Percentiles rank a stretch among this genome's conserved stretches.
Conservation (phyloP, 1,139 yeast species). For the Nakaseomyces kungkrabaensis region DNA sequence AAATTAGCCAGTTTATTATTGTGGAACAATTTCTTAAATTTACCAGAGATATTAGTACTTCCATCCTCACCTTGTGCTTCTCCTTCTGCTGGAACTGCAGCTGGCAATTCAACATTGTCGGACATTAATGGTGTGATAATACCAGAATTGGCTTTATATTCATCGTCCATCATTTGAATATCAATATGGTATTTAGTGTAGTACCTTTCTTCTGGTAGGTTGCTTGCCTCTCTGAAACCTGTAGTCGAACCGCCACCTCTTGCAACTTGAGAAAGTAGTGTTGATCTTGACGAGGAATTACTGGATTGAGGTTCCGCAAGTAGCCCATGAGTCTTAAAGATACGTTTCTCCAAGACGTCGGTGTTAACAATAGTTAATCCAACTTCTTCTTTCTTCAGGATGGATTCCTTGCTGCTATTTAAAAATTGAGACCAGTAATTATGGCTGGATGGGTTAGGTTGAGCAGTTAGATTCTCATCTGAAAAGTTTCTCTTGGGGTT, state of each 20-base stretch:
- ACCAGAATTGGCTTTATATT: slow-evolving; percentile 6
- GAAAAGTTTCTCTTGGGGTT: background rate
- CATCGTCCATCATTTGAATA: slow-evolving; percentile 12
- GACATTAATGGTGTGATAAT: slow-evolving; percentile 1
- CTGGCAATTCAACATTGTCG: slow-evolving; percentile 3
- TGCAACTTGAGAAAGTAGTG: slow-evolving; percentile 41
- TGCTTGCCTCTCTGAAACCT: slow-evolving; percentile 29
- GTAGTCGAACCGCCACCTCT: slow-evolving; percentile 42
- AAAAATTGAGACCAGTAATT: slow-evolving; percentile 24
- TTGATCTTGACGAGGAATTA: slow-evolving; percentile 23
- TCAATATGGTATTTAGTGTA: slow-evolving; percentile 13
- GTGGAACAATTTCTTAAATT: slow-evolving; percentile 22
- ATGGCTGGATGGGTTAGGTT: background rate
- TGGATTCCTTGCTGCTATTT: slow-evolving; percentile 56
- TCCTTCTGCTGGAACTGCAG: background rate
- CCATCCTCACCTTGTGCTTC: slow-evolving; percentile 1
- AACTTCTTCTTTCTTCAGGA: slow-evolving; percentile 53
- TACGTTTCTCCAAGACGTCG: slow-evolving; percentile 40
- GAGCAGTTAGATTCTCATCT: background rate
- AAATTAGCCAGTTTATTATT: slow-evolving; percentile 2
- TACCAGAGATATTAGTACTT: slow-evolving; percentile 16
- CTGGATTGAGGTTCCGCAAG: slow-evolving; percentile 50
- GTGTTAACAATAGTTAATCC: slow-evolving; percentile 33
- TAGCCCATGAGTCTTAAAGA: slow-evolving; percentile 41
- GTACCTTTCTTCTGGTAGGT: slow-evolving; percentile 16